Evolutionary conservation across 78 protist species (phyloP).

Genomic region (Polysphondylium violaceum): DNA sequence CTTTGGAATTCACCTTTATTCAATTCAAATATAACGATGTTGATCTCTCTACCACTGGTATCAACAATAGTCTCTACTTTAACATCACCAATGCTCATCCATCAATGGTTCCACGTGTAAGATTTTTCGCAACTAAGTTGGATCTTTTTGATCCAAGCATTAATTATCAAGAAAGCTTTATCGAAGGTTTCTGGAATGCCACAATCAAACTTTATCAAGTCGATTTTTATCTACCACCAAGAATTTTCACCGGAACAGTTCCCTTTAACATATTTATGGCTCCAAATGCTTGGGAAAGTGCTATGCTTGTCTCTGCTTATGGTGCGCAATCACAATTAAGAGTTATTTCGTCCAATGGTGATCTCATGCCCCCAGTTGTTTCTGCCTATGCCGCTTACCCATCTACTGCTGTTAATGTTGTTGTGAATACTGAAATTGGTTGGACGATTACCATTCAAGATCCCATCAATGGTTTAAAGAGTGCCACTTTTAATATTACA

Average conservation of each 20-base stretch:
- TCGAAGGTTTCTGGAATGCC: neutral
- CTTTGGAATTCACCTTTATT: constrained; percentile 1
- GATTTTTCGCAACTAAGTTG: neutral
- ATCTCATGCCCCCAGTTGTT: constrained; percentile 20
- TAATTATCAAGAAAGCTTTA: neutral
- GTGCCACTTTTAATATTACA: constrained; percentile 22
- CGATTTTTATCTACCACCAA: neutral
- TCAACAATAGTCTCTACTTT: neutral
- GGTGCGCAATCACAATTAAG: constrained; percentile 8
- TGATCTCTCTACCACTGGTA: neutral
- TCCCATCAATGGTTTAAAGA: constrained; percentile 8
- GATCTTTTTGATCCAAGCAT: neutral
- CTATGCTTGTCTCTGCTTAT: neutral
- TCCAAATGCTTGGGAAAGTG: neutral
- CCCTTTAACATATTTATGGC: neutral
- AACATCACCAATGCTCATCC: neutral
- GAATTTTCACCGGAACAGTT: constrained; percentile 4
- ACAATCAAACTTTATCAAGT: neutral
- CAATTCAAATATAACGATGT: constrained; percentile 5
- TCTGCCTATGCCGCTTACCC: neutral
- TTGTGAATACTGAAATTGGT: neutral
- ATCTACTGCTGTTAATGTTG: neutral
- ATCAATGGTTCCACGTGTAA: neutral
- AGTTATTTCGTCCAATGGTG: neutral
- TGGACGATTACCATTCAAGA: constrained; percentile 42